These are phyloP conservation scores for Gaeumannomyces sp. DNA, from an alignment of 2,329 filamentous ascomycete genomes.

Conservation along the genomic window DNA sequence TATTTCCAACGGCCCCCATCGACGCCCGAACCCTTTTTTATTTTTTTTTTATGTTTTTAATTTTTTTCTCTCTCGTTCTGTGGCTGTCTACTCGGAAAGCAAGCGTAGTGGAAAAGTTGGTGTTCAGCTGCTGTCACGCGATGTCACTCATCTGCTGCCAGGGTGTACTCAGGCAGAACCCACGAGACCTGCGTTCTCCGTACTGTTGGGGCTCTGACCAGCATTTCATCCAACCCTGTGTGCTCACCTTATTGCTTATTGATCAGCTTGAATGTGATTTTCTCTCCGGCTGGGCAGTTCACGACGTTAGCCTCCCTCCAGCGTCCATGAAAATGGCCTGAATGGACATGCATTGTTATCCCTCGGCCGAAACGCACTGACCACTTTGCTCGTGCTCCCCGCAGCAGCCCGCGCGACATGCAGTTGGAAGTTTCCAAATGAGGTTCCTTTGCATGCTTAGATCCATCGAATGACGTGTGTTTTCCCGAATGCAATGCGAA, in stretches of 20 bases:
- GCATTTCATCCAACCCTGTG: background rate
- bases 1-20: background rate
- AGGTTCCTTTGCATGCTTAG: background rate
- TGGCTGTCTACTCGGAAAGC: background rate
- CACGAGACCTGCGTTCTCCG: background rate
- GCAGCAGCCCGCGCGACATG: background rate
- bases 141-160: background rate
- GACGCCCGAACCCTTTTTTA: background rate
- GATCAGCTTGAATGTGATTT: background rate
- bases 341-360: background rate
- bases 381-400: background rate
- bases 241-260: background rate
- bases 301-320: background rate
- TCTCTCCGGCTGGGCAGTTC: background rate
- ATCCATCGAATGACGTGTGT: background rate
- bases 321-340: no score
- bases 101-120: background rate
- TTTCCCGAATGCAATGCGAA: background rate
- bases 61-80: background rate
- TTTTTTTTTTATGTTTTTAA: no score
- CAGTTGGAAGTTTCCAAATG: background rate
- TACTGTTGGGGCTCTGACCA: background rate
- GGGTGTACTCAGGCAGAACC: background rate
- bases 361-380: background rate
- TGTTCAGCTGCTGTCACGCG: background rate